Base-by-base conservation (phyloP, 495 filamentous ascomycete species). In the Talaromyces nanjingensis region DNA sequence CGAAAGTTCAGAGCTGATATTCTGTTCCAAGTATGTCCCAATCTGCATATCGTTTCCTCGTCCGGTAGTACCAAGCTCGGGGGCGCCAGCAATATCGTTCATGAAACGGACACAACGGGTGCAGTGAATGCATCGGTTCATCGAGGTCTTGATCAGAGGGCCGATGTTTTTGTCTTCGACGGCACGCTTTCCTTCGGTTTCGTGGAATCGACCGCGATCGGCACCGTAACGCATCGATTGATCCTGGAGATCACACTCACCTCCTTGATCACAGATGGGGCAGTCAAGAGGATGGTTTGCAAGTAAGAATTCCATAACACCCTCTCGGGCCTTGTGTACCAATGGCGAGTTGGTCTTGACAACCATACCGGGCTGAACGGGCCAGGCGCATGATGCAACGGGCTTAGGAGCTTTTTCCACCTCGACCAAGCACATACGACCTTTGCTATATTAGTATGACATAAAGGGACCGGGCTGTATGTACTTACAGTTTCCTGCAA, bases 81-180 rank as follows among this genome's bases (percentile, higher is more conserved):
- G 91, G 56, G 94, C 94, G 66, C 94, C 94, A 31, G 94, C 94
- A 66, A 98, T 83, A 74, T 98, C 94, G 75, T 97, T 98, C 71
- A 94, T 91, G 76, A 98, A 98, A 68, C 94, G 92, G 65, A 98
- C 86, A 77, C 94, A 98, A 71, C 94, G 86, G 68, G 94, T 98
- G 80, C 94, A 98, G 79, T 98, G 94, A 72, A 98, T 98, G 79
- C 94, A 98, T 71, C 94, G 83, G 80, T 98, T 98, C 94, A 98
- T 98, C n/a, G 96, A 98, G 16, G 94, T 98, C 83, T 98, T 98
- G 74, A 98, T 88, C 63, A 98, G 76, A n/a, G 94, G 94, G 6
- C 94, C 94, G 67, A 98, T 97, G 72, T 98, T 98, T 84, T 98
- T 98, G 75, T 98, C 94, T 80, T 98, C 94, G 33, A 97, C 92